A percentile compares a stretch with the other conserved stretches of the same genome.
Evolutionary conservation across 495 filamentous ascomycete genomes (phyloP).

Genomic region (Penicillium roqueforti): DNA sequence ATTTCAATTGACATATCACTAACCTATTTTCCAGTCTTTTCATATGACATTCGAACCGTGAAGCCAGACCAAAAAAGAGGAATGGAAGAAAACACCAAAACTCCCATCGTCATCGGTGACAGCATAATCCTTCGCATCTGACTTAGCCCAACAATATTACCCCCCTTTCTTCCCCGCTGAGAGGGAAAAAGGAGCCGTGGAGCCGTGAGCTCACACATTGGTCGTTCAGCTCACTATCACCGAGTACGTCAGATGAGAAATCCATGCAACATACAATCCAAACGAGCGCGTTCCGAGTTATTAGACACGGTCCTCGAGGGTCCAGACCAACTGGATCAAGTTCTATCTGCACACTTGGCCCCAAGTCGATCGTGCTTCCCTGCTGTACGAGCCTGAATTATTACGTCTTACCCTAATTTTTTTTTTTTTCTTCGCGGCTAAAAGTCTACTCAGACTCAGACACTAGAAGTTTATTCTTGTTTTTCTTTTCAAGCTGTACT

Average conservation of each 20-base stretch:
- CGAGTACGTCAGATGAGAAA: conserved; percentile 12
- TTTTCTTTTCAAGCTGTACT: neutral
- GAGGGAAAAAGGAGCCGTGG: conserved; percentile 1
- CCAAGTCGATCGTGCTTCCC: conserved; percentile 2
- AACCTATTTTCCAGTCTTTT: neutral
- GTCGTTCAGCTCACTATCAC: neutral
- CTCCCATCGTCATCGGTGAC: conserved; percentile 29
- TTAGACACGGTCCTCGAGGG: conserved; percentile 18
- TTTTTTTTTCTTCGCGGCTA: neutral
- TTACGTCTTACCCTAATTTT: conserved; percentile 1
- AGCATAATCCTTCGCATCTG: conserved; percentile 22
- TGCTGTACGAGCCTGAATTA: conserved; percentile 2
- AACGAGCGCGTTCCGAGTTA: conserved; percentile 1
- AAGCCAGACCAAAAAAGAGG: neutral
- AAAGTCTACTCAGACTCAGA: neutral
- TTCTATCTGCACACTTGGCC: conserved; percentile 1
- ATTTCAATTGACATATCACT: neutral
- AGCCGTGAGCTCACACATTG: conserved; percentile 1
- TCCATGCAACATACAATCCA: conserved; percentile 1
- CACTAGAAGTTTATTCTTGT: neutral
- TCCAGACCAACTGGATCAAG: conserved; percentile 20
- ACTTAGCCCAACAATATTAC: conserved; percentile 8
- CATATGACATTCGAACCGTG: neutral
- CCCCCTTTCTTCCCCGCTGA: conserved; percentile 1
- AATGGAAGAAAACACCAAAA: neutral